Conservation (phyloP, 2,329 filamentous ascomycete genomes). For the Mycogone perniciosa region DNA sequence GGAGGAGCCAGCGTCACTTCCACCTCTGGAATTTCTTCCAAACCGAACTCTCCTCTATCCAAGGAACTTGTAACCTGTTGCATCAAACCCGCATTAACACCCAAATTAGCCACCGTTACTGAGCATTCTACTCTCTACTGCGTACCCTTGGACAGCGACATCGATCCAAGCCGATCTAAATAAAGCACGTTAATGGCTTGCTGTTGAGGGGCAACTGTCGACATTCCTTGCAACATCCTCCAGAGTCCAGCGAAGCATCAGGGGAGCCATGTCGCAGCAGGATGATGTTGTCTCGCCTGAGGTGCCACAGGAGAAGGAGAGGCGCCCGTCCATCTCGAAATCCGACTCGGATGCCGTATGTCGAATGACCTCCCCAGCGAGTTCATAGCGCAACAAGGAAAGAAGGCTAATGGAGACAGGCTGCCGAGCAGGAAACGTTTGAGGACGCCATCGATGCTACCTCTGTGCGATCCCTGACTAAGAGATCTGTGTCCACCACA, state of each 20-base stretch:
- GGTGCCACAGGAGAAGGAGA: constrained; percentile 18
- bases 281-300: constrained; percentile 24
- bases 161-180: background rate
- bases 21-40: constrained; percentile 3
- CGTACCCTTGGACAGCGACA: background rate
- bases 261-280: constrained; percentile 29
- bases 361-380: constrained; percentile 13
- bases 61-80: constrained; percentile 4
- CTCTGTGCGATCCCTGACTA: constrained; percentile 59
- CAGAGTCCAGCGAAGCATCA: constrained; percentile 4
- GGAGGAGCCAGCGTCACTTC: constrained; percentile 5
- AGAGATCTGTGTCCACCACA: constrained; percentile 33
- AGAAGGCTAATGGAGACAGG: constrained; percentile 20
- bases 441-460: constrained; percentile 71
- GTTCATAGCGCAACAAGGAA: constrained; percentile 4
- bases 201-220: constrained; percentile 5
- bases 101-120: background rate
- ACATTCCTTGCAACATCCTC: constrained; percentile 2
- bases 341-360: constrained; percentile 25
- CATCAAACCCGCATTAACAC: constrained; percentile 1
- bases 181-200: constrained; percentile 4
- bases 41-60: background rate
- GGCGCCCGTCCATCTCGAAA: constrained; percentile 26
- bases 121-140: constrained; percentile 3
- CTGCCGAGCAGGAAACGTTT: constrained; percentile 45